Base-by-base conservation (phyloP, 73 alveolate species). In the Paramecium biaurelia region DNA sequence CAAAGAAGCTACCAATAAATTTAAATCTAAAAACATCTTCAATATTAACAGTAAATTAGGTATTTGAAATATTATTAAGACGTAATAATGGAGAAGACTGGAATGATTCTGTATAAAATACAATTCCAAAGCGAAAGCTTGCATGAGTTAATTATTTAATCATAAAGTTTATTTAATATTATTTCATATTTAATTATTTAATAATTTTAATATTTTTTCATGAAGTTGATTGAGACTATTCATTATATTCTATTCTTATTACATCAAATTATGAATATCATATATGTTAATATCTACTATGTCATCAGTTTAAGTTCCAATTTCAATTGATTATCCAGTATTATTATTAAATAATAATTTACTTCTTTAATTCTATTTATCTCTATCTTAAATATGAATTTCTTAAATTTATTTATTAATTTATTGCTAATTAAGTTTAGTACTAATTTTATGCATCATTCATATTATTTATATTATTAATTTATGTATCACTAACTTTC, bases 1-100 rank as follows among this genome's bases (percentile, higher is more conserved):
- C 97, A 86, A 98, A 96, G 10, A 97, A 97, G 89, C 20, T 70
- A 10, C 92, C 89, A 68, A 89, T 70, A 37, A 70, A 30, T 57
- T 88, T 87, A 56, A 32, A 42, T 37, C 21, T 59, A 38, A 20
- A 87, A 38, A 68, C 86, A 37, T 59, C 86, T 5, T 32, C 85
- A 67, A 87, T 63, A 41, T 87, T 87, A 67, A 63, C 86, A 37
- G 58, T 68, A 8, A 68, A 70, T 70, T 42, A 89, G 56, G 94
- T 89, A 7, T 89, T 70, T 42, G 94, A 89, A 49, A 89, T 89
- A 12, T 70, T 89, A 59, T 58, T 89, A n/a, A 23, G 84, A 24
- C 43, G 35, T 8, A 34, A 76, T 41, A 89, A 89, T 70, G 94
- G 92, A 0, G 70, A 70, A 70, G 53, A 53, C 24, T 89, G 94